Percentiles rank a stretch among this genome's conserved stretches.
These are phyloP conservation scores for Vitis hybrid DNA, from an alignment of 177 flowering plant species.

Conservation along the genomic window DNA sequence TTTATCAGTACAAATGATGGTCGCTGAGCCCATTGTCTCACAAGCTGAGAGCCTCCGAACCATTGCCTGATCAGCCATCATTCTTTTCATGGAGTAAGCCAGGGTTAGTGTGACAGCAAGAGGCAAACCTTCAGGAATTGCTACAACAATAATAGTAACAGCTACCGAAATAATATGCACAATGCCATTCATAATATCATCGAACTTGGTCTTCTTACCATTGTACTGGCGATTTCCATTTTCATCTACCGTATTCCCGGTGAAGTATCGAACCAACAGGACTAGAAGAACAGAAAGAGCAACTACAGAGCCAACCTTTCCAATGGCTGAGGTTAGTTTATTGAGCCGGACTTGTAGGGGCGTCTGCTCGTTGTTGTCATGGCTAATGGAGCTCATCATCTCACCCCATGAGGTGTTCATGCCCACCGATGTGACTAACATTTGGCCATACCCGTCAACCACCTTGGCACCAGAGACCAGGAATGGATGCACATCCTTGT, in stretches of 20 bases:
- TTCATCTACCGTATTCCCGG: neutral
- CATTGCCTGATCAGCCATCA: too few species aligned
- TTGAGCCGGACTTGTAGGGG: constrained; percentile 13
- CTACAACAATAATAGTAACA: too few species aligned
- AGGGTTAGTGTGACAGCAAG: too few species aligned
- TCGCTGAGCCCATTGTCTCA: too few species aligned
- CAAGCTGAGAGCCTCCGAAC: too few species aligned
- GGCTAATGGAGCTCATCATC: constrained; percentile 13
- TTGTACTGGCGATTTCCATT: neutral
- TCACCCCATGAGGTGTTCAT: constrained; percentile 13
- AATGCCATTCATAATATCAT: too few species aligned
- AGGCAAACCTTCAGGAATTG: too few species aligned
- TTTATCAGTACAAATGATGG: too few species aligned
- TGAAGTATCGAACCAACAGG: constrained; percentile 1
- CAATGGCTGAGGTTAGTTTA: constrained; percentile 7
- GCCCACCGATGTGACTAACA: constrained; percentile 14
- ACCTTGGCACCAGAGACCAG: constrained; percentile 5
- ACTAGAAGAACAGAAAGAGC: constrained; percentile 12
- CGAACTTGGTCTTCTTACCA: neutral
- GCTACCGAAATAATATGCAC: too few species aligned
- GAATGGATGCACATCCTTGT: neutral
- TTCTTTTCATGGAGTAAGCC: too few species aligned
- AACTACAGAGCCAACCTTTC: constrained; percentile 10
- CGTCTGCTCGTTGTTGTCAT: constrained; percentile 2
- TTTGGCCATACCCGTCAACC: constrained; percentile 1